Conservation (phyloP, 2,329 filamentous ascomycete species). For the Dactylellina haptotyla region DNA sequence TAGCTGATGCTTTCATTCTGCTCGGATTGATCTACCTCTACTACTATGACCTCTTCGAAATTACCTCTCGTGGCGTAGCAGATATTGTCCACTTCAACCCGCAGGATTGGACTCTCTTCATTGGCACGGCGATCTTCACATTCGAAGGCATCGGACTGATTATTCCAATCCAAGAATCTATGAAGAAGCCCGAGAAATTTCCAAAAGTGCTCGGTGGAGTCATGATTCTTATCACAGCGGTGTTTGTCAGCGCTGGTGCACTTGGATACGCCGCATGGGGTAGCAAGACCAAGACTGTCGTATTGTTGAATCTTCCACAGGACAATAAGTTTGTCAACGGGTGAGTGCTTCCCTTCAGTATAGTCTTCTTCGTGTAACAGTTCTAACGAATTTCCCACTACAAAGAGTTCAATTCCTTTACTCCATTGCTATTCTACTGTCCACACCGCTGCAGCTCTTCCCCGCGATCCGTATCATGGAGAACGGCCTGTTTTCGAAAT, state of each 20-base stretch:
- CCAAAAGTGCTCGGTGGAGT: conserved; percentile 85
- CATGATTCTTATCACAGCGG: conserved; percentile 92
- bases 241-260: conserved; percentile 91
- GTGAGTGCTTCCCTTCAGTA: conserved; percentile 4
- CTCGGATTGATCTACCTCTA: conserved; percentile 92
- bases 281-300: conserved; percentile 93
- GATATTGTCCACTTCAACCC: conserved; percentile 93
- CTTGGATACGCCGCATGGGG: conserved; percentile 96
- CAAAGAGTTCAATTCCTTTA: conserved; percentile 86
- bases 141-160: conserved; percentile 98
- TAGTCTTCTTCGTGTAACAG: neutral
- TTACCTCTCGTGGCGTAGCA: conserved; percentile 75
- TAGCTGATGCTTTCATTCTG: conserved; percentile 94
- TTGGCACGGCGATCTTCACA: conserved; percentile 98
- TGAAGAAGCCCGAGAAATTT: conserved; percentile 91
- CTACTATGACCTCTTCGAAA: conserved; percentile 90
- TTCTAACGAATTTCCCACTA: neutral
- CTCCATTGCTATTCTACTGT: conserved; percentile 95
- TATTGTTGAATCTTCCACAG: conserved; percentile 94
- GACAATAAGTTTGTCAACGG: conserved; percentile 94
- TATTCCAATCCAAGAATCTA: conserved; percentile 97
- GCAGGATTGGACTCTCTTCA: conserved; percentile 94
- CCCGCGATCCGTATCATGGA: conserved; percentile 96
- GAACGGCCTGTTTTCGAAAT: conserved; percentile 78
- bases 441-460: conserved; percentile 95